Conservation (phyloP, 768 basidiomycete species). For the Mycena indigotica region DNA sequence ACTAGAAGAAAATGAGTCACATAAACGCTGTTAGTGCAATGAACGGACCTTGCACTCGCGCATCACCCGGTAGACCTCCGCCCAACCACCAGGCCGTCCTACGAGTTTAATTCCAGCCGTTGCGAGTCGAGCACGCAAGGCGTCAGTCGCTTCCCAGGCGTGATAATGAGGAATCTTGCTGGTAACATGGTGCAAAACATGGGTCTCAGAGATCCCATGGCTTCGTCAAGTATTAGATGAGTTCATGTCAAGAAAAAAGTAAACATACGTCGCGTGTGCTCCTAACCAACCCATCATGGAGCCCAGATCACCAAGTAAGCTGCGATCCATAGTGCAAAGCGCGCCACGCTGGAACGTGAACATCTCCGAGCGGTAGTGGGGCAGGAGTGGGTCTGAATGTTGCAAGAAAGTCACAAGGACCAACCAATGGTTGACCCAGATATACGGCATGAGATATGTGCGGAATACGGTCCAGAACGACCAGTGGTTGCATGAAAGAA, state of each 20-base stretch:
- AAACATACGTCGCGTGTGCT: slow-evolving; percentile 41
- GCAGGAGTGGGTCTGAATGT: slow-evolving; percentile 62
- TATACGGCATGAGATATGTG: slow-evolving; percentile 85
- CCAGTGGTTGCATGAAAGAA: slow-evolving; percentile 53
- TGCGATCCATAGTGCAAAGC: slow-evolving; percentile 57
- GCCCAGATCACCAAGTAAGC: slow-evolving; percentile 52
- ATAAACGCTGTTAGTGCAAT: no score
- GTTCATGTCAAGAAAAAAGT: neutral
- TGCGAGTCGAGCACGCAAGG: slow-evolving; percentile 54
- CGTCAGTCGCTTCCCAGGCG: slow-evolving; percentile 64
- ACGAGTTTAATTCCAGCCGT: slow-evolving; percentile 44
- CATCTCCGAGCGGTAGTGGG: slow-evolving; percentile 52
- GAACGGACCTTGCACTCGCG: slow-evolving; percentile 40
- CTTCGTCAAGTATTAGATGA: neutral
- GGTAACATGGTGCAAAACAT: slow-evolving; percentile 62
- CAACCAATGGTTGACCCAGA: slow-evolving; percentile 50
- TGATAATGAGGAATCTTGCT: slow-evolving; percentile 71
- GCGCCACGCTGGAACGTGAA: slow-evolving; percentile 63
- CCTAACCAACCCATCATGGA: slow-evolving; percentile 58
- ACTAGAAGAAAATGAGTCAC: slow-evolving; percentile 37
- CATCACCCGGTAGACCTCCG: slow-evolving; percentile 48
- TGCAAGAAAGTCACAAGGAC: slow-evolving; percentile 55
- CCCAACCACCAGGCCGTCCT: slow-evolving; percentile 49
- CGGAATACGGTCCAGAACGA: slow-evolving; percentile 76
- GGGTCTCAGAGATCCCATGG: slow-evolving; percentile 65